Evolutionary conservation across 2,329 filamentous ascomycete genomes (phyloP), one percentile per base, ranked within the genome.

Genomic region (Monosporascus sp.): DNA sequence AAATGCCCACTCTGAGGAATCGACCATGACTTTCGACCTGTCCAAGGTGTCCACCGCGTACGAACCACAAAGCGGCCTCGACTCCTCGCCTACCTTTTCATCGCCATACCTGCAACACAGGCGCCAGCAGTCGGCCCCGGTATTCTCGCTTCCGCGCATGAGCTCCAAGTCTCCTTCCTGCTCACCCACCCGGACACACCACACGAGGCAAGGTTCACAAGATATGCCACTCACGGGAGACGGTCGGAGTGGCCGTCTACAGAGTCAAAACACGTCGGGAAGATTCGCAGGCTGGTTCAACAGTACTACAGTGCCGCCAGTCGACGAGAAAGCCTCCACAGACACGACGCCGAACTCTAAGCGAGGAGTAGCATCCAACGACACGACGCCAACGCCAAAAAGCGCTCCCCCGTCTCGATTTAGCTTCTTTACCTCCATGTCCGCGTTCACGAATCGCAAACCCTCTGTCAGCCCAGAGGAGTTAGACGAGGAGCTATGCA

Each of bases 401-500:
- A 69, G 62, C 46, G 48, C 64, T 44, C 56, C 64, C 11, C 63
- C 63, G 46, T 76, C 73, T 43, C 76, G 72, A 34, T 73, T 80
- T 56, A 71, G 73, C 40, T 76, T 80, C 58, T 66, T 81, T 46
- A 66, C 73, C 2, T 74, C 74, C 49, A 70, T 79, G 65, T 72
- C 77, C 5, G 70, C 75, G 11, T 64, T 78, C 45, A 75, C 73
- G 2, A 70, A 69, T 5, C 71, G 73, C 24, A 50, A 65, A 16
- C 49, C 62, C 16, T 45, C 65, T 55, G 17, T 51, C 51, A 56
- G 60, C 36, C 65, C 61, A 16, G 69, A 65, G 6, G 46, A 36
- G 5, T 37, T 58, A 24, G 70, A 78, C 52, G 82, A 85, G 55
- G 80, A 84, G 54, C 73, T 85, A 6, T 75, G 78, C 59, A 75